These are phyloP conservation scores for Globisporangium barbulae DNA, from an alignment of 352 stramenopile species.

Conservation along the genomic window DNA sequence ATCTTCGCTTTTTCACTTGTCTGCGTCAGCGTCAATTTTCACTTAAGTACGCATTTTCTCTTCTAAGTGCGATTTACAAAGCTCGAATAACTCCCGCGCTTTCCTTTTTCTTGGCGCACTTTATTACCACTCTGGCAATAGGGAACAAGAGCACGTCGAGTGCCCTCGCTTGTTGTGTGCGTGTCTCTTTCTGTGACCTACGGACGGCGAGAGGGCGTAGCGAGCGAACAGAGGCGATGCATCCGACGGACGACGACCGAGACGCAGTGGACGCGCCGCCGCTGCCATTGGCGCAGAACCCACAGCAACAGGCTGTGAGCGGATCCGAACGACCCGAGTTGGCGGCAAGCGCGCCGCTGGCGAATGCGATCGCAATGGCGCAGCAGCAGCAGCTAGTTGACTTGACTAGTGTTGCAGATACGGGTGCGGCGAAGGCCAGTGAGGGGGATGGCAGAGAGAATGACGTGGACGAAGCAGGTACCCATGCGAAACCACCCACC, in stretches of 20 bases:
- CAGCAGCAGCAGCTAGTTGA: background rate
- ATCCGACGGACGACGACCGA: slow-evolving; percentile 7
- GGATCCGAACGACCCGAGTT: background rate
- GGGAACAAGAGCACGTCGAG: background rate
- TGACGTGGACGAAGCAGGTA: slow-evolving; percentile 17
- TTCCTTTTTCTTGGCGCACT: slow-evolving; percentile 3
- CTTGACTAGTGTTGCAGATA: background rate
- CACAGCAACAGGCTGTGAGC: background rate
- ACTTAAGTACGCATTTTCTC: background rate
- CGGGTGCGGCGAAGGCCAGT: background rate
- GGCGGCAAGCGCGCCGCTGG: background rate
- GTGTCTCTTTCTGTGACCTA: background rate
- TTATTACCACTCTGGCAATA: background rate
- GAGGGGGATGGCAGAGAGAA: slow-evolving; percentile 4
- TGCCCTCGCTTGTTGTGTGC: background rate
- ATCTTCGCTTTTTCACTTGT: background rate
- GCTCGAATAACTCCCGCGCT: background rate
- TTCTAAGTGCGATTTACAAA: slow-evolving; percentile 2
- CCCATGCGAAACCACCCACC: background rate
- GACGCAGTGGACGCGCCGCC: slow-evolving; percentile 3
- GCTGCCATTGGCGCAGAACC: background rate
- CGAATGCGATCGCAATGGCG: background rate
- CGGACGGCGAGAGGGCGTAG: background rate
- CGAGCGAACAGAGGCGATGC: background rate
- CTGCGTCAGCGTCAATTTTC: background rate